Evolutionary conservation across 2,329 filamentous ascomycete genomes (phyloP).

Genomic region (Fusarium haematococcum): DNA sequence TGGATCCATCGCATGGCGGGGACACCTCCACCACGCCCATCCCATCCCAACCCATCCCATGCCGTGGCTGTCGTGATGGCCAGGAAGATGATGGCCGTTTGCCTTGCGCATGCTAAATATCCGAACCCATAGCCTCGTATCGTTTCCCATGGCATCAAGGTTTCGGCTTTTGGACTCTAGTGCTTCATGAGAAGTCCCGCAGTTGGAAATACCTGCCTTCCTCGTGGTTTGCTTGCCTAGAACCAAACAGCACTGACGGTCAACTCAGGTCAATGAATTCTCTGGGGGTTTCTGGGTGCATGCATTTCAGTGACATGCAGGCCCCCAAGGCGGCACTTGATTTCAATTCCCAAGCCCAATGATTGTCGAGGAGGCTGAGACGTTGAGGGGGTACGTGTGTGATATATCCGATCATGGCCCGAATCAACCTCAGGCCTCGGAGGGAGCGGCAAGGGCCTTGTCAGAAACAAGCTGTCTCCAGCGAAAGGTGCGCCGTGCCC

Average conservation of each 20-base stretch:
- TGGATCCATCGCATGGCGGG: conserved; percentile 1
- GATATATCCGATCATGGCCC: background rate
- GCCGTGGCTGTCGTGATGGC: background rate
- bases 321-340: background rate
- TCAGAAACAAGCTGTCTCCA: background rate
- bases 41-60: background rate
- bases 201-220: background rate
- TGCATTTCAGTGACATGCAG: conserved; percentile 1
- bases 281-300: background rate
- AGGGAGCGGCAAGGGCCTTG: background rate
- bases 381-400: background rate
- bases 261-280: background rate
- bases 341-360: background rate
- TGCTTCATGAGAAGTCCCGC: background rate
- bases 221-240: background rate
- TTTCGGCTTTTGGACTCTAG: background rate
- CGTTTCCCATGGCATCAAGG: background rate
- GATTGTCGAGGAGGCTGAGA: background rate
- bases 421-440: background rate
- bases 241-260: background rate
- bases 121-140: background rate
- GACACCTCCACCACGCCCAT: background rate
- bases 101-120: background rate
- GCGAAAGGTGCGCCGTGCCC: background rate
- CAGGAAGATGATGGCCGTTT: background rate